These are phyloP conservation scores for Larix sibirica DNA, from an alignment of 83 land plant species.

Conservation along the genomic window DNA sequence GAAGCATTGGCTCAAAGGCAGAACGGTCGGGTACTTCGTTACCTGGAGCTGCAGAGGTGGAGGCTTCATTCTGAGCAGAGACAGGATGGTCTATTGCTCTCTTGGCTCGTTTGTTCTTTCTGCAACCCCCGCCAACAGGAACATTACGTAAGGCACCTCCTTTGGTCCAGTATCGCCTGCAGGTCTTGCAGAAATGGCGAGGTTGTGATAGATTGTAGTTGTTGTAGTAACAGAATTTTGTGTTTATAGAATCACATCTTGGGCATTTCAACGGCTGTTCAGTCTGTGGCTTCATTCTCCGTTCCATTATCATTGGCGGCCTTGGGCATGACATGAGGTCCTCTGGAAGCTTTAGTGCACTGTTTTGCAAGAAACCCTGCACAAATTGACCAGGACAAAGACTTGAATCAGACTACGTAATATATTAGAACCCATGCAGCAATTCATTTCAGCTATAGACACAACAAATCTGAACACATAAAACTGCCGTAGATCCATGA, in stretches of 20 bases:
- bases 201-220: constrained; percentile 17
- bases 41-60: background rate
- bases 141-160: constrained; percentile 17
- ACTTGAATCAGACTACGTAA: no score
- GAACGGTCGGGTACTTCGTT: background rate
- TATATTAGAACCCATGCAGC: no score
- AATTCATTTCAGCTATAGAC: no score
- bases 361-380: constrained; percentile 13
- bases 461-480: no score
- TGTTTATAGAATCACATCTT: constrained; percentile 21
- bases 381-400: background rate
- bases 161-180: constrained; percentile 18
- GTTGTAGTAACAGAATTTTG: constrained; percentile 18
- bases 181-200: constrained; percentile 21
- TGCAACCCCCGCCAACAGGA: constrained; percentile 21
- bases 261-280: constrained; percentile 28
- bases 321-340: constrained; percentile 15
- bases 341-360: constrained; percentile 12
- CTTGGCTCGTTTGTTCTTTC: constrained; percentile 16
- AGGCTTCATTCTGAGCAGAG: constrained; percentile 5
- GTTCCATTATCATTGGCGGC: constrained; percentile 16
- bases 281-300: constrained; percentile 15
- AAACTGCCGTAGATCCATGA: no score
- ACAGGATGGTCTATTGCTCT: background rate
- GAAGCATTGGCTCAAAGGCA: constrained; percentile 7